phyloP scores from a whole-genome alignment of 352 stramenopile species.

The Globisporangium barbulae region DNA sequence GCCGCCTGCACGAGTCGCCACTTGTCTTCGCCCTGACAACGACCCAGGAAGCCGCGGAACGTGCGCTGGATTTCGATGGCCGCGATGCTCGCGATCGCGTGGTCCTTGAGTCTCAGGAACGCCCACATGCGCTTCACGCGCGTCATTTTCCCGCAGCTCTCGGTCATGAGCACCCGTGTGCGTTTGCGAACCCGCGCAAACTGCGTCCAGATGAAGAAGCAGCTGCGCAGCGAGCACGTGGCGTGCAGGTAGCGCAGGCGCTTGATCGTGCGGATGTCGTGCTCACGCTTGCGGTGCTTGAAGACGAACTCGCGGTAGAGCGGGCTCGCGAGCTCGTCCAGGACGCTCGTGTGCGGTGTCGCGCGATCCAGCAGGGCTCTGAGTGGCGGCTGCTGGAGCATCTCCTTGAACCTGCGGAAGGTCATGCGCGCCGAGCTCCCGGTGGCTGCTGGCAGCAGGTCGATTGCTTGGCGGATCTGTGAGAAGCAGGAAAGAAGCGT shows the following conservation, averaged over 20 bases:
- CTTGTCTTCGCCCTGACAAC: slow-evolving; percentile 28
- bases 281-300: slow-evolving; percentile 37
- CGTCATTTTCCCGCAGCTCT: slow-evolving; percentile 26
- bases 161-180: slow-evolving; percentile 29
- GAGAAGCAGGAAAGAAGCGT: not conserved
- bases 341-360: slow-evolving; percentile 39
- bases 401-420: slow-evolving; percentile 37
- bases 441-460: slow-evolving; percentile 29
- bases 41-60: slow-evolving; percentile 42
- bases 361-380: slow-evolving; percentile 34
- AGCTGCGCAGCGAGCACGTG: slow-evolving; percentile 35
- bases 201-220: slow-evolving; percentile 38
- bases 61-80: slow-evolving; percentile 64
- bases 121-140: slow-evolving; percentile 33
- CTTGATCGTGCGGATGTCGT: slow-evolving; percentile 46
- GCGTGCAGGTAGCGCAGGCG: slow-evolving; percentile 49
- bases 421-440: slow-evolving; percentile 36
- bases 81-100: slow-evolving; percentile 45
- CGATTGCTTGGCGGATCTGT: slow-evolving; percentile 47
- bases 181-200: slow-evolving; percentile 30
- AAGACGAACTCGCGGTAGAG: slow-evolving; percentile 56
- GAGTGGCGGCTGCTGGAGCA: slow-evolving; percentile 46
- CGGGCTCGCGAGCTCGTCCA: slow-evolving; percentile 54
- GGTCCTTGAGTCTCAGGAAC: slow-evolving; percentile 36
- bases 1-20: slow-evolving; percentile 48